Evolutionary conservation across 768 basidiomycete genomes (phyloP), one percentile per base, ranked within the genome.

Genomic region (Suillus ampliporus): DNA sequence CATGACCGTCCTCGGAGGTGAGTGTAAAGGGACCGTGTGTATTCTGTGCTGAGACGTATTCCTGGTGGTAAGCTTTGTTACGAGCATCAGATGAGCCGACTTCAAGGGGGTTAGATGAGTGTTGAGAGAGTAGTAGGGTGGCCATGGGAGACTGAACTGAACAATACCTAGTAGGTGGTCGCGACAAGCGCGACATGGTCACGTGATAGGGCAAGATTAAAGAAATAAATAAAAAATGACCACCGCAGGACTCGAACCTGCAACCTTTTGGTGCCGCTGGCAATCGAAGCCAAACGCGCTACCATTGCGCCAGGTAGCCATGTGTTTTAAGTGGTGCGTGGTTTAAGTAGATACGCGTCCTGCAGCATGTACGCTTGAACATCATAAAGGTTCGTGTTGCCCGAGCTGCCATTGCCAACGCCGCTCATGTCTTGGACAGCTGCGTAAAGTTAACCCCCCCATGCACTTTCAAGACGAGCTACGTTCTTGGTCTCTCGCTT

Each of bases 241-340:
- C 88, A 89, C 89, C 88, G 89, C 91, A 91, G 91, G 91, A 90
- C 89, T 92, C 90, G 91, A 92, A 92, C 91, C 91, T 92, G 90
- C 91, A 92, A 89, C 91, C 91, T 92, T 89, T 91, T 91, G 91
- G 90, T 92, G 65, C 80, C 86, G 77, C 79, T 77, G 67, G 81
- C 87, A 71, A 85, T 90, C 89, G 90, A 92, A 92, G 90, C 90
- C 90, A 91, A 90, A 92, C 89, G 90, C 90, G 90, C 90, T 92
- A 91, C 90, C 90, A 91, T 92, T 91, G 90, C 89, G 90, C 90
- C 80, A 92, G 88, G 89, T 86, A 88, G 85, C 86, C 88, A 77
- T 80, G 54, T 90, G 90, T 51, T 3, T 51, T n/a, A 0, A 11
- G 6, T n/a, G 11, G 2, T 51, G 50, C 28, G 50, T 51, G 17